These are phyloP conservation scores for Monosiga brevicollis DNA, from an alignment of 78 protist species.

Conservation along the genomic window DNA sequence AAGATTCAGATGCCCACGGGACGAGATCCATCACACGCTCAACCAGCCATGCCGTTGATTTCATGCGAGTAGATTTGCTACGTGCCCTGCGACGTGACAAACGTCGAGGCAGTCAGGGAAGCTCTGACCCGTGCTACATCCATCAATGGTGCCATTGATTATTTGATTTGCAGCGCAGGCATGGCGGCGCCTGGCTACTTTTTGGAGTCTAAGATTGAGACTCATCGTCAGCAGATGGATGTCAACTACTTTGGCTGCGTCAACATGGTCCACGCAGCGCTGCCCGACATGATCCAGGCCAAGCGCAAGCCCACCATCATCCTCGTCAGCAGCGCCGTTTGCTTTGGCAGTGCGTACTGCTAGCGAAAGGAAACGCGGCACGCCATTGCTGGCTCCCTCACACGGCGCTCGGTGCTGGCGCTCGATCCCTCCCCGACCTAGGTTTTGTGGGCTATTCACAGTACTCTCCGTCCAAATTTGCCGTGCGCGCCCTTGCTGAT, in stretches of 20 bases:
- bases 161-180: conserved; percentile 31
- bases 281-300: conserved; percentile 25
- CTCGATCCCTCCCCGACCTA: neutral
- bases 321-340: conserved; percentile 14
- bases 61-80: neutral
- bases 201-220: neutral
- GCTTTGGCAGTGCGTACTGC: too few species aligned
- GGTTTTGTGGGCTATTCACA: conserved; percentile 13
- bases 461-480: conserved; percentile 45
- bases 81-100: conserved; percentile 1
- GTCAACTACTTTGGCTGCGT: conserved; percentile 41
- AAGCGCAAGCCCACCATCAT: conserved; percentile 11
- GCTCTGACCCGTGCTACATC: neutral
- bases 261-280: neutral
- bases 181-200: conserved; percentile 34
- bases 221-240: conserved; percentile 17
- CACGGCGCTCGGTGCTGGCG: too few species aligned
- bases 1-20: neutral
- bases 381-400: too few species aligned
- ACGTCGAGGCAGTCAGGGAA: neutral
- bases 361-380: too few species aligned
- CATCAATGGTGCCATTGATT: neutral
- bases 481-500: conserved; percentile 44
- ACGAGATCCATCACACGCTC: neutral
- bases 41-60: neutral